Base-by-base conservation (phyloP, 2,329 filamentous ascomycete genomes). In the Uncinocarpus reesii region DNA sequence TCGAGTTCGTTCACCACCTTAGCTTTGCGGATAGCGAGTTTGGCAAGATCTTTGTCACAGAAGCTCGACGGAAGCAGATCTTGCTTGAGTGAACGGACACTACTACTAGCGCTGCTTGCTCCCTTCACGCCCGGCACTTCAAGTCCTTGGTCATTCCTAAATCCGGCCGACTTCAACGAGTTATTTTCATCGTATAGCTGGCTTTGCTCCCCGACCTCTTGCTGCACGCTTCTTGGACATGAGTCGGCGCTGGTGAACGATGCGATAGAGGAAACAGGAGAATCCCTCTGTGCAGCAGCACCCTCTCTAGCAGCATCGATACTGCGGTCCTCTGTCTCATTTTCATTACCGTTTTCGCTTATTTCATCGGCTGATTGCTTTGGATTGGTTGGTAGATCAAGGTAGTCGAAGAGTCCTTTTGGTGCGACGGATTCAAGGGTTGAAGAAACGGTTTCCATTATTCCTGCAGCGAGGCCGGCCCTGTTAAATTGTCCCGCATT, bases 1-100 rank as follows among this genome's bases (percentile, higher is more conserved):
- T 45, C 42, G 13, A 53, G 48, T n/a, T 53, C 49, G 5, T 45
- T 36, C 18, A 51, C 26, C 7, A 47, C 28, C 31, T 46, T 44
- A 4, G 18, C 26, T 29, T 51, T 53, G 8, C 51, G 48, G n/a
- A 4, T 7, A 3, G 26, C 40, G 11, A 53, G 28, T 40, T 51
- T 53, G n/a, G 43, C 23, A 11, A 53, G 23, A 18, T 50, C 46
- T 29, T 46, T 52, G 15, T 46, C 36, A 41, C 32, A 42, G 15
- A 15, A 2, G 11, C 49, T 42, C 11, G 46, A 2, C 28, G 32
- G 38, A 5, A 42, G 20, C 3, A 23, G 3, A 7, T 42, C 24
- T 11, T 43, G 37, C 10, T 35, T 40, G 8, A 45, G 20, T 23
- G 49, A 44, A 42, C 15, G 20, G 15, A 48, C 37, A 31, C 40